Conservation (phyloP, 192 early-diverging fungal species). For the Podila epicladia region DNA sequence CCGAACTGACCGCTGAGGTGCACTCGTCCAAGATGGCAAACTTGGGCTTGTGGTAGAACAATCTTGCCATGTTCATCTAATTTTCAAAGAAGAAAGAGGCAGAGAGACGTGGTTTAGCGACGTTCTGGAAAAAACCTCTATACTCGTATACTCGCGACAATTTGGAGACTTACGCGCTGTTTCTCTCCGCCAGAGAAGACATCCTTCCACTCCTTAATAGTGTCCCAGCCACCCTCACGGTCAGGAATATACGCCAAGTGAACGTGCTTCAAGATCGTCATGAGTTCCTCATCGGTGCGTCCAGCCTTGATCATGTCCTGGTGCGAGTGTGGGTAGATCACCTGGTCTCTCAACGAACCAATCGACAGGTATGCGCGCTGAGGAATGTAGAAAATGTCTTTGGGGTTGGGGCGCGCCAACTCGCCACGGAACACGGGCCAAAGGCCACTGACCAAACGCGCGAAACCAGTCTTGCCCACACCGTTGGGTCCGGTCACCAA, state of each 20-base stretch:
- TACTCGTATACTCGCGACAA: too few relatives aligned
- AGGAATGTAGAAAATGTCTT: constrained; percentile 97
- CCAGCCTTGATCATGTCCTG: constrained; percentile 80
- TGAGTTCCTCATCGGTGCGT: constrained; percentile 83
- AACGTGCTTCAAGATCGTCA: constrained; percentile 83
- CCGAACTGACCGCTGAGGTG: constrained; percentile 86
- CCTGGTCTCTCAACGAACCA: constrained; percentile 94
- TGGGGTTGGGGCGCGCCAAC: constrained; percentile 72
- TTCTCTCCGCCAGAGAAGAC: constrained; percentile 97
- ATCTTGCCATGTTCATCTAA: constrained; percentile 91
- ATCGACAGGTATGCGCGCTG: constrained; percentile 95
- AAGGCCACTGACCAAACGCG: constrained; percentile 91
- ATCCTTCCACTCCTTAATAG: constrained; percentile 90
- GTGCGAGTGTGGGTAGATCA: constrained; percentile 95
- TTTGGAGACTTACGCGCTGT: constrained; percentile 68
- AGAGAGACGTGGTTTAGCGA: constrained; percentile 7
- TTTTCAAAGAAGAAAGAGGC: constrained; percentile 1
- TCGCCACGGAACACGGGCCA: constrained; percentile 92
- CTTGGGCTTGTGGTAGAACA: constrained; percentile 96
- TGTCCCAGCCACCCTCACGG: constrained; percentile 91
- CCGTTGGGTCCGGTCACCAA: constrained; percentile 96
- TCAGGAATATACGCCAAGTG: constrained; percentile 83
- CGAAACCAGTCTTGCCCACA: constrained; percentile 91
- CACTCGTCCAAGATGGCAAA: constrained; percentile 98
- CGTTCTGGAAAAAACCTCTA: background rate